These are phyloP conservation scores for Trichoderma sp. DNA, from an alignment of 2,329 filamentous ascomycete species.

Conservation along the genomic window DNA sequence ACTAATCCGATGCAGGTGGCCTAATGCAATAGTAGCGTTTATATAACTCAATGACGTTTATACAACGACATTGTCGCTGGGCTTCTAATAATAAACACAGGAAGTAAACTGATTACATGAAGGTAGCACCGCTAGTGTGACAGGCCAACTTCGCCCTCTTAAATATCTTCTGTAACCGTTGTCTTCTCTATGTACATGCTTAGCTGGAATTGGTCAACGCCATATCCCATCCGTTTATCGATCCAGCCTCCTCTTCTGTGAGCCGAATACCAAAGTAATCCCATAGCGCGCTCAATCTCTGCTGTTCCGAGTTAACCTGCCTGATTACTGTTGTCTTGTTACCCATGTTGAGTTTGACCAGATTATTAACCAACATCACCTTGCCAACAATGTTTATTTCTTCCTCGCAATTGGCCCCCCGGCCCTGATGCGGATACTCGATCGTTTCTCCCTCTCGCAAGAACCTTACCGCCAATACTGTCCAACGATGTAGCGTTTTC, in stretches of 20 bases:
- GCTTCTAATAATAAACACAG: neutral
- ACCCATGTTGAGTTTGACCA: neutral
- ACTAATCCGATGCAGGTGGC: neutral
- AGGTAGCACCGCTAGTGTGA: neutral
- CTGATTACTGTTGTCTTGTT: neutral
- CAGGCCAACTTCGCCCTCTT: neutral
- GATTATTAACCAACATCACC: neutral
- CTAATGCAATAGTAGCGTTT: neutral
- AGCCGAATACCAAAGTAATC: neutral
- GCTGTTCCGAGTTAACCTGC: neutral
- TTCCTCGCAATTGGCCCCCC: too few species aligned
- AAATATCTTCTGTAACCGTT: neutral
- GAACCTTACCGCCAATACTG: slow-evolving; percentile 20
- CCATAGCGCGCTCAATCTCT: neutral
- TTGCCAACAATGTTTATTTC: neutral
- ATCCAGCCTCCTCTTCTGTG: neutral
- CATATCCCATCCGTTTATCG: neutral
- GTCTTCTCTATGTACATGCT: neutral
- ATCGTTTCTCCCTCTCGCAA: neutral
- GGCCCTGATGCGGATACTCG: neutral
- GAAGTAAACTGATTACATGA: neutral
- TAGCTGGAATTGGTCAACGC: neutral
- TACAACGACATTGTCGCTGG: neutral
- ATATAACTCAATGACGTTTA: neutral
- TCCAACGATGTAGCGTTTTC: slow-evolving; percentile 18